A percentile compares a stretch with the other conserved stretches of the same genome.
phyloP scores from a whole-genome alignment of 2,329 filamentous ascomycete species.

The Claviceps africana region DNA sequence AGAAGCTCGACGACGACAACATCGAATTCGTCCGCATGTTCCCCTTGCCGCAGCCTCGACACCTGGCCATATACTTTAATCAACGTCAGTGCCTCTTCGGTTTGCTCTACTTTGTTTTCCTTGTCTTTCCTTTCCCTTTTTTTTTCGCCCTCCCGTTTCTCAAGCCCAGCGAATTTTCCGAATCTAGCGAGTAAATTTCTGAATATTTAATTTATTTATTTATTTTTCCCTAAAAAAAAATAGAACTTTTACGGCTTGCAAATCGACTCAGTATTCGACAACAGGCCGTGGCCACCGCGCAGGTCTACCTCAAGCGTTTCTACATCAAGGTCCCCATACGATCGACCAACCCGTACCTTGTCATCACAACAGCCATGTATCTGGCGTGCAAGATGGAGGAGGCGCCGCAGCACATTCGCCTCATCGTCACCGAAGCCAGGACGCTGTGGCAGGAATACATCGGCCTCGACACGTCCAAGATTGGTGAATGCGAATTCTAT shows the following conservation, averaged over 20 bases:
- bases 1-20: conserved; percentile 65
- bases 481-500: conserved; percentile 89
- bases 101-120: too few relatives aligned
- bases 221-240: not conserved
- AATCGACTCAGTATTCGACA: conserved; percentile 77
- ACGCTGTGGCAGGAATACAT: conserved; percentile 72
- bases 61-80: conserved; percentile 84
- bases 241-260: conserved; percentile 69
- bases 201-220: not conserved
- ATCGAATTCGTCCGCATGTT: conserved; percentile 61
- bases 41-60: conserved; percentile 65
- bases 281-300: conserved; percentile 84
- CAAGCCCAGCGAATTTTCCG: too few relatives aligned
- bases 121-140: too few relatives aligned
- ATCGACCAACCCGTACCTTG: conserved; percentile 81
- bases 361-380: conserved; percentile 87
- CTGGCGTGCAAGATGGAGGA: conserved; percentile 98
- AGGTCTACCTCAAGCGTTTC: conserved; percentile 89
- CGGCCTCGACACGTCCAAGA: conserved; percentile 61
- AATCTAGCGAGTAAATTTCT: not conserved
- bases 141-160: too few relatives aligned
- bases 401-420: conserved; percentile 85
- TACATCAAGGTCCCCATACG: conserved; percentile 85
- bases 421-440: conserved; percentile 76
- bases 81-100: too few relatives aligned